Evolutionary conservation across 73 alveolate genomes (phyloP).

Genomic region (Paramecium primaurelia): DNA sequence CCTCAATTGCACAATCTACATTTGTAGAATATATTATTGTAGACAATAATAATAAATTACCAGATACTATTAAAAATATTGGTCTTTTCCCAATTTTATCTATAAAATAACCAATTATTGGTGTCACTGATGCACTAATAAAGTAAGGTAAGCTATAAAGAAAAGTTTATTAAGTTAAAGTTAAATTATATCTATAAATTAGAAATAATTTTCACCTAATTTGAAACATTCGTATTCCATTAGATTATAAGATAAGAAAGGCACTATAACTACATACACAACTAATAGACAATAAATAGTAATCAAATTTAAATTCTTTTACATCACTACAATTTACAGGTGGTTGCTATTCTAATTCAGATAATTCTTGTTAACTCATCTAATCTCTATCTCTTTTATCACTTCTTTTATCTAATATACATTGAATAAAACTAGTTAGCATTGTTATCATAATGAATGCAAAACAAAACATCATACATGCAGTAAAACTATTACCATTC

Average conservation of each 20-base stretch:
- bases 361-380: neutral
- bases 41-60: neutral
- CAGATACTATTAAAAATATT: neutral
- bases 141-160: neutral
- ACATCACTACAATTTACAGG: neutral
- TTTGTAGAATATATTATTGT: neutral
- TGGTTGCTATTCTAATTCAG: neutral
- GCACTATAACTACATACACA: neutral
- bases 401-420: neutral
- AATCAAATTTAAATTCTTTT: neutral
- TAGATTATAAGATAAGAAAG: neutral
- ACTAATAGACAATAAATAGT: neutral
- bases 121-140: neutral
- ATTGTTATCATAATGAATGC: neutral
- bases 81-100: slow-evolving; percentile 1
- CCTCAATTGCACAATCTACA: neutral
- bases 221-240: neutral
- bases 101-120: neutral
- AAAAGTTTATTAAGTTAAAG: neutral
- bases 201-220: neutral
- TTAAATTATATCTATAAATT: neutral
- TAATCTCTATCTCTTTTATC: neutral
- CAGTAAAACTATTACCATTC: neutral
- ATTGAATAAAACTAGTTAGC: neutral
- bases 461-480: neutral